Evolutionary conservation across 176 grass and related monocot species (phyloP).

Genomic region (Poa annua): DNA sequence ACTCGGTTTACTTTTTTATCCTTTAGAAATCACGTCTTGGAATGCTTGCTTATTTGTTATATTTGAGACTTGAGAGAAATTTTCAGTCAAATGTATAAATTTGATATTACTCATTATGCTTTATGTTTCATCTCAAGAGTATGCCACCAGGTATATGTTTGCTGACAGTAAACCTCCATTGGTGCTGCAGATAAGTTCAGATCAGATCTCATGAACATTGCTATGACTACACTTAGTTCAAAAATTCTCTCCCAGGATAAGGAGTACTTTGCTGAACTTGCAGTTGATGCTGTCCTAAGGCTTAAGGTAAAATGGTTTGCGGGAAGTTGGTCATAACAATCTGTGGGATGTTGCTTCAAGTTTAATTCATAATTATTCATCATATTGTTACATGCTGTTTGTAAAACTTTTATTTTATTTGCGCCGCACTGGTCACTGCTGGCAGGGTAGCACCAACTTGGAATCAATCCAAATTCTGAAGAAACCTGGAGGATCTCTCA

Average conservation of each 20-base stretch:
- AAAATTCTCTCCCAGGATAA: conserved; percentile 99
- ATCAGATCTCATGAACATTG: conserved; percentile 94
- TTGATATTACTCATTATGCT: neutral
- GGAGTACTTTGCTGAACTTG: conserved; percentile 92
- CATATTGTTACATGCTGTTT: neutral
- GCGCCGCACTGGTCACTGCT: neutral
- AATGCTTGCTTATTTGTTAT: neutral
- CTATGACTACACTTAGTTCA: conserved; percentile 96
- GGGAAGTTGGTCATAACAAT: conserved; percentile 8
- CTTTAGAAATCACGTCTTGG: neutral
- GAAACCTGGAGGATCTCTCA: conserved; percentile 96
- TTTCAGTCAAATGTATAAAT: neutral
- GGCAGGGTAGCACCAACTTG: conserved; percentile 93
- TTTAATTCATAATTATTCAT: neutral
- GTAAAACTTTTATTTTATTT: conserved; percentile 12
- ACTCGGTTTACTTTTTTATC: neutral
- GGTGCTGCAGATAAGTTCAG: conserved; percentile 74
- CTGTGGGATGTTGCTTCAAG: neutral
- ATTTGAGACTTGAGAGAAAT: neutral
- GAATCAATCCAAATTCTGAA: conserved; percentile 98
- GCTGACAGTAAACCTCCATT: conserved; percentile 32
- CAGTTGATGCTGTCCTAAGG: conserved; percentile 92
- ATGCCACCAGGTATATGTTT: neutral
- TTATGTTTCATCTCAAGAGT: neutral
- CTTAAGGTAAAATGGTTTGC: conserved; percentile 65